Percentiles rank a stretch among this genome's conserved stretches.
These are phyloP conservation scores for Vanderwaltozyma verrucispora DNA, from an alignment of 805 yeast species.

Conservation along the genomic window DNA sequence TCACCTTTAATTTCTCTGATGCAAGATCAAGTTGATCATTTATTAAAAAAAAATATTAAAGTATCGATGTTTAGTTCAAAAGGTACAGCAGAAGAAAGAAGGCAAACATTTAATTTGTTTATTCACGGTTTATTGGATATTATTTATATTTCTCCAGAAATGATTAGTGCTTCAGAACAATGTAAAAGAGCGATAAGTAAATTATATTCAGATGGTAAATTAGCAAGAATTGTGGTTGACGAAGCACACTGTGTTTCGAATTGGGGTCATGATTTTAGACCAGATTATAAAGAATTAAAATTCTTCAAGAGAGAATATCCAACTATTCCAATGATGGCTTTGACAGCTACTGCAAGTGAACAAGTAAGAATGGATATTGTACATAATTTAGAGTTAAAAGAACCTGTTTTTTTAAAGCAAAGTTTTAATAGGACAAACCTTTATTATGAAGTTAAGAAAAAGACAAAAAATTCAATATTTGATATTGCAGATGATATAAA, in stretches of 20 bases:
- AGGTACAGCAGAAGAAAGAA: slow-evolving; percentile 52
- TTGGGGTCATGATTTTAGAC: slow-evolving; percentile 98
- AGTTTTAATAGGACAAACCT: slow-evolving; percentile 87
- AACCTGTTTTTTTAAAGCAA: slow-evolving; percentile 65
- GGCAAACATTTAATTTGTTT: slow-evolving; percentile 50
- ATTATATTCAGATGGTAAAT: slow-evolving; percentile 41
- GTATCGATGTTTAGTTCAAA: slow-evolving; percentile 88
- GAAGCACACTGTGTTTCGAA: slow-evolving; percentile 97
- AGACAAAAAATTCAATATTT: slow-evolving; percentile 43
- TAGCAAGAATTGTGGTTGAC: slow-evolving; percentile 87
- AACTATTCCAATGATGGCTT: slow-evolving; percentile 81
- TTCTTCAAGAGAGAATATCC: slow-evolving; percentile 67
- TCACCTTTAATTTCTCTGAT: slow-evolving; percentile 92
- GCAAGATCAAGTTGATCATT: slow-evolving; percentile 93
- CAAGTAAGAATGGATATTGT: slow-evolving; percentile 80
- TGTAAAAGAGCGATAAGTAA: slow-evolving; percentile 53
- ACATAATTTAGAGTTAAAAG: slow-evolving; percentile 55
- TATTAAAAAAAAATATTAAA: slow-evolving; percentile 51
- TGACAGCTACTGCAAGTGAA: slow-evolving; percentile 94
- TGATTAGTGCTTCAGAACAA: slow-evolving; percentile 67
- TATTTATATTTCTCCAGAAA: slow-evolving; percentile 88
- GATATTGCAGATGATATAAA: slow-evolving; percentile 50
- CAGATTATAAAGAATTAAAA: slow-evolving; percentile 79
- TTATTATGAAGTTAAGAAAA: slow-evolving; percentile 64
- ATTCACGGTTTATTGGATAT: slow-evolving; percentile 59